phyloP scores from a whole-genome alignment of 1,284 basidiomycete genomes.

The Apiotrichum gamsii region DNA sequence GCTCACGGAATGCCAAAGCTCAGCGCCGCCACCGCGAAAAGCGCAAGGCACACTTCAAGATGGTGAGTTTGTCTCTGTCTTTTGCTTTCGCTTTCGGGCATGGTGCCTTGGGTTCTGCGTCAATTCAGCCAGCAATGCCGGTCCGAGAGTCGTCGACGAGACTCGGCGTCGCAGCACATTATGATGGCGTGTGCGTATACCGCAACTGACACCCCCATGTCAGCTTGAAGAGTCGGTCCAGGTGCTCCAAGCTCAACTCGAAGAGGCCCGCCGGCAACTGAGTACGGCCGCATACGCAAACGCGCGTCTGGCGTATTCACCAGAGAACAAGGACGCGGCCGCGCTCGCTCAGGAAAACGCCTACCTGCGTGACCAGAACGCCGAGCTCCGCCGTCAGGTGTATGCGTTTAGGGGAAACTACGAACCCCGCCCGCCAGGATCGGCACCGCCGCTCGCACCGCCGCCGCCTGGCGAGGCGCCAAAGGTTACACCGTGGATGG shows the following conservation, averaged over 20 bases:
- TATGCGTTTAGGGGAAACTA: constrained; percentile 26
- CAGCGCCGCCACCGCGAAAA: constrained; percentile 86
- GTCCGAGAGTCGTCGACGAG: background rate
- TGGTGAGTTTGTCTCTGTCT: constrained; percentile 53
- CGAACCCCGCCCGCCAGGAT: constrained; percentile 6
- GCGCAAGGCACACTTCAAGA: constrained; percentile 85
- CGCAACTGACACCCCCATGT: background rate
- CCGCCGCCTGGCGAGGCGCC: constrained; percentile 3
- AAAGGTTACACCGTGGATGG: constrained; percentile 11
- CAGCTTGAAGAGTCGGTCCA: constrained; percentile 41
- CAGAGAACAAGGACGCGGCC: constrained; percentile 30
- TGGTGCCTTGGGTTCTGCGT: background rate
- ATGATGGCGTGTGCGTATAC: too few relatives aligned
- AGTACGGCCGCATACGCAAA: constrained; percentile 26
- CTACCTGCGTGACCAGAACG: constrained; percentile 41
- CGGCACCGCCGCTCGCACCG: constrained; percentile 4
- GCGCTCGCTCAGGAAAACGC: constrained; percentile 36
- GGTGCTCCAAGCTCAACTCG: constrained; percentile 34
- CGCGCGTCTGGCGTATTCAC: constrained; percentile 18
- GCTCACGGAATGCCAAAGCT: constrained; percentile 69
- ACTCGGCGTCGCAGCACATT: background rate
- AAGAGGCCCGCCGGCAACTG: constrained; percentile 40
- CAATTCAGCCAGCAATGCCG: background rate
- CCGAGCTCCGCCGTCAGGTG: constrained; percentile 36
- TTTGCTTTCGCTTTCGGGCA: too few relatives aligned